These are phyloP conservation scores for Azolla pinnata DNA, from an alignment of 75 land plant genomes.

Conservation along the genomic window DNA sequence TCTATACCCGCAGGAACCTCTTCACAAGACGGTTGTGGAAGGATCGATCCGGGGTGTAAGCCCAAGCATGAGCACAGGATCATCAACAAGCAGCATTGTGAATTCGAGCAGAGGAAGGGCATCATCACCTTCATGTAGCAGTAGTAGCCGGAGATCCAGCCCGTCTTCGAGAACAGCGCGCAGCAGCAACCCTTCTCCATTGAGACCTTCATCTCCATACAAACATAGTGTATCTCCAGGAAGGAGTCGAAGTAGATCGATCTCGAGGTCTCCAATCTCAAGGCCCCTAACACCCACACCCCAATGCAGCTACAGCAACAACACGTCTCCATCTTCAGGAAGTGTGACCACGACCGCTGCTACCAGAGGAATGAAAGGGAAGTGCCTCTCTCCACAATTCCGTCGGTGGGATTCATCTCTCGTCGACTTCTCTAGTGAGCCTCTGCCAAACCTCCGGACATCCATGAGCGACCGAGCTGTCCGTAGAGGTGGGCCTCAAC, in stretches of 20 bases:
- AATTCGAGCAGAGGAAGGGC: conserved; percentile 20
- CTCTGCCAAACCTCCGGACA: conserved; percentile 85
- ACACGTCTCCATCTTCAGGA: conserved; percentile 24
- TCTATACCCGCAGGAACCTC: conserved; percentile 23
- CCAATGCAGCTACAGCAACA: conserved; percentile 47
- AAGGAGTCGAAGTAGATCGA: conserved; percentile 32
- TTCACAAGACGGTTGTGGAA: too few relatives aligned
- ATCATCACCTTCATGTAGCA: conserved; percentile 31
- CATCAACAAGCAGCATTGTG: conserved; percentile 21
- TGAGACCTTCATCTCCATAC: conserved; percentile 32
- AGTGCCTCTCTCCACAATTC: conserved; percentile 65
- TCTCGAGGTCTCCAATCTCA: conserved; percentile 34
- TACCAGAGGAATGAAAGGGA: conserved; percentile 37
- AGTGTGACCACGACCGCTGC: conserved; percentile 36
- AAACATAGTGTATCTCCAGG: conserved; percentile 53
- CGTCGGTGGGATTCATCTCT: conserved; percentile 55
- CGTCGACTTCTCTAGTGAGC: conserved; percentile 59
- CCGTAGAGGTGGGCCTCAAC: conserved; percentile 51
- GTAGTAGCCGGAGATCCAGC: conserved; percentile 38
- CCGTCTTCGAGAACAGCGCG: too few relatives aligned
- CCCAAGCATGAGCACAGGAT: conserved; percentile 47
- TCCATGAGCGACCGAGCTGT: conserved; percentile 50
- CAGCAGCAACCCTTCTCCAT: too few relatives aligned
- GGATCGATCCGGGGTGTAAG: conserved; percentile 36
- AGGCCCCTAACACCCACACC: conserved; percentile 43